These are phyloP conservation scores for Pterulicium gracile DNA, from an alignment of 1,284 basidiomycete genomes.

Conservation along the genomic window DNA sequence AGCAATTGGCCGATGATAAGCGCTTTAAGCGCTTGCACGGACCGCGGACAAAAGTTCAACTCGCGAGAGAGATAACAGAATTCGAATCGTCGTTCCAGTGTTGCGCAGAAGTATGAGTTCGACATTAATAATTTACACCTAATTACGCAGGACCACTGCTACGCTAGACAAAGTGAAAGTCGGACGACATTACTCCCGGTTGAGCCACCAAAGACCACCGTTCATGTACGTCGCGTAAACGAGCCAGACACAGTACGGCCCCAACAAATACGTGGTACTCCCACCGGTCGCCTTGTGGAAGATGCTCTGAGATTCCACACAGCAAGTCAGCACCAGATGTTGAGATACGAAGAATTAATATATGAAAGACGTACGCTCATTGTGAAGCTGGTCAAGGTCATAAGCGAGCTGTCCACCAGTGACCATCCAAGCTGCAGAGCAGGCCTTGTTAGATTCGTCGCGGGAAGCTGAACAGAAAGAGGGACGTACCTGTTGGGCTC, in stretches of 20 bases:
- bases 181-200: neutral
- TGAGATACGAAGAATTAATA: neutral
- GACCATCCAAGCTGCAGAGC: neutral
- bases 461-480: neutral
- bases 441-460: neutral
- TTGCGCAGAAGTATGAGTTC: too few relatives aligned
- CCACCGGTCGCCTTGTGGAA: neutral
- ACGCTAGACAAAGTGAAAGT: too few relatives aligned
- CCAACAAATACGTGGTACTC: neutral
- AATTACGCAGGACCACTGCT: too few relatives aligned
- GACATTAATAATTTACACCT: too few relatives aligned
- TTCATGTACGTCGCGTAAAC: neutral
- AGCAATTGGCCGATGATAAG: too few relatives aligned
- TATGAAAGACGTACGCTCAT: neutral
- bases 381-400: neutral
- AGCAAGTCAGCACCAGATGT: neutral
- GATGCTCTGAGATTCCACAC: neutral
- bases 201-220: neutral
- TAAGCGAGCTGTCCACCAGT: neutral
- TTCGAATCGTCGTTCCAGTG: too few relatives aligned
- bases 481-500: constrained; percentile 31
- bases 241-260: neutral
- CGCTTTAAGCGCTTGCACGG: too few relatives aligned
- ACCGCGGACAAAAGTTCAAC: too few relatives aligned
- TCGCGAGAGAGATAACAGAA: too few relatives aligned